Evolutionary conservation across 306 rosid species (phyloP), one percentile per base, ranked within the genome.

Genomic region (Medicago arabica): DNA sequence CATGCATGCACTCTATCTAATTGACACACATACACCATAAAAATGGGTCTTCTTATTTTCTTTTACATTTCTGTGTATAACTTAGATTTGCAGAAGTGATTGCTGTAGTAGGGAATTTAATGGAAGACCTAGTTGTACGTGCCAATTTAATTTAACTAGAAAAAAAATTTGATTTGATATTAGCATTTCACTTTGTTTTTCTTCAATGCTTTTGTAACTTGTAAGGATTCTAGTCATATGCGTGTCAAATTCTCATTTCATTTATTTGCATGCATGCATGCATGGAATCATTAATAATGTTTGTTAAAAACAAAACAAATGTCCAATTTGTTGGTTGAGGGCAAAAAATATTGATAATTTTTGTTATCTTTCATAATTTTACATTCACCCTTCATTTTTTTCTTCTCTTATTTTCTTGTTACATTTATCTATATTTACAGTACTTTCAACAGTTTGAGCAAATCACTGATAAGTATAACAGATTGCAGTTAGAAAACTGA

Each of bases 121-220:
- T 76, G 81, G 49, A 68, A 69, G 50, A 69, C 80, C 84, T 86
- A 31, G 87, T 80, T 82, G 21, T 64, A 80, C 36, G 92, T 86
- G 95, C 88, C 90, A 66, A 50, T 31, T 69, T 69, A 31, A 28
- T 34, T 60, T 60, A 31, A 7, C 6, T 79, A 34, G 9, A 14
- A 79, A 47, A 79, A 47, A 69, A 61, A 31, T 68, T 61, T n/a
- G 57, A 51, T 59, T 17, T 62, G 41, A 39, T 65, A 18, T 6
- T 11, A 28, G 31, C 3, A 28, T 41, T 67, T 23, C 67, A 75
- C 43, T 75, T 6, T 36, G 10, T 18, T 23, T 60, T n/a, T 69
- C 64, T 77, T 69, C 47, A 71, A n/a, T 78, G 63, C 47, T 31
- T n/a, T 40, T 50, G 50, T 58, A 18, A 60, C 49, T 15, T 28